Evolutionary conservation across 2,329 filamentous ascomycete species (phyloP), one percentile per base, ranked within the genome.

Genomic region (Verticillium nubilum): DNA sequence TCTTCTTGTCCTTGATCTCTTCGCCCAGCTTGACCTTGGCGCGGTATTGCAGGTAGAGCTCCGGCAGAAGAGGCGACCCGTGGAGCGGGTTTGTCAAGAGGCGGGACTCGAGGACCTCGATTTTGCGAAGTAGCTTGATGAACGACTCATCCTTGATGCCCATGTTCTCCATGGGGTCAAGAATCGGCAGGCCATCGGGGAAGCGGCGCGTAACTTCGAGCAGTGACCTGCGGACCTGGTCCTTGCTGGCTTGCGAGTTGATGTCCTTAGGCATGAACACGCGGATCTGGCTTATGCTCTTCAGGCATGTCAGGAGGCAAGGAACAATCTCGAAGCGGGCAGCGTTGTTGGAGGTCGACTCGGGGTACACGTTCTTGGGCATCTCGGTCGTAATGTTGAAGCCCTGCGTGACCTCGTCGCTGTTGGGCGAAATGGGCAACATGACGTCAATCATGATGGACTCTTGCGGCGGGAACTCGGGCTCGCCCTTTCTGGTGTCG

Each of bases 121-220:
- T 97, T 85, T 98, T 98, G 74, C 92, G 79, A 59, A 98, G 83
- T 4, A 97, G 84, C 72, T 92, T 92, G 80, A 96, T 97, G 79
- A 99, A 98, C 0, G 86, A 87, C 1, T 97, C 92, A 68, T 98
- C 95, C 4, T 82, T 88, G 68, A 99, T 98, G 28, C 86, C 85
- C 95, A 99, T 98, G 70, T 97, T 93, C 73, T 98, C 93, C 42
- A 99, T 88, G 0, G 95, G 95, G 68, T 99, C 95, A 19, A 99
- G 78, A 6, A 93, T 81, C 3, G 95, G 89, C 59, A 99, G 79
- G 3, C 95, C 95, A 69, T 99, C 95, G 0, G 93, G 92, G 77
- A 99, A 98, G 27, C 95, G 88, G 65, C 86, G 86, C 74, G 90
- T 85, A 17, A 96, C 88, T 73, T 98, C 94, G 50, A 86, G 83